phyloP scores from a whole-genome alignment of 176 grass and related monocot genomes.

The sorghum (Sorghum bicolor) region Sorghum_bicolor_NCBIv3 NC_012877.2:2905001-2905500 shows the following conservation, averaged over 20 bases:
- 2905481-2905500: not conserved
- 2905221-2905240: not conserved
- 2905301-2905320: not conserved
- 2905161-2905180: not conserved
- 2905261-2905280: not conserved
- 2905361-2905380: not conserved
- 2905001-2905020: slow-evolving; percentile 19
- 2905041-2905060: not conserved
- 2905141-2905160: not conserved
- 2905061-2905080: slow-evolving; percentile 26
- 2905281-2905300: not conserved
- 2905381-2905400: not conserved
- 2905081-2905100: not conserved
- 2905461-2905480: not conserved
- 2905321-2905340: not conserved
- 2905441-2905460: not conserved
- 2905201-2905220: not conserved
- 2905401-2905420: not conserved
- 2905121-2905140: not conserved
- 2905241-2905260: not conserved
- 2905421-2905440: not conserved
- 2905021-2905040: not conserved
- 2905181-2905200: not conserved
- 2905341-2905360: not conserved
- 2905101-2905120: not conserved